Conservation (phyloP, 345 rosid species). For the Euphorbia pulcherrima region DNA sequence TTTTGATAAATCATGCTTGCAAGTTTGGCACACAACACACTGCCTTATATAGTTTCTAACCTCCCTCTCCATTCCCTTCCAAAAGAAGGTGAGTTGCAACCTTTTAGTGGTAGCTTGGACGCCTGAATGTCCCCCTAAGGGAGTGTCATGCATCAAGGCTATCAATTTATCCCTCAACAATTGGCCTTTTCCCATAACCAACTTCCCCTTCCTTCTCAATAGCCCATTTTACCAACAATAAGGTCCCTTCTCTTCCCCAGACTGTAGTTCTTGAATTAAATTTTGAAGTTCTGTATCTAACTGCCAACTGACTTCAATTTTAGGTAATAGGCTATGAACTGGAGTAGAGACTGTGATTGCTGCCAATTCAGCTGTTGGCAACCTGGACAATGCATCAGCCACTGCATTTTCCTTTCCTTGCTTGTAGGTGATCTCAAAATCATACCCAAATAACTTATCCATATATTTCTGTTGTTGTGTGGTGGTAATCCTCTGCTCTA, state of each 20-base stretch:
- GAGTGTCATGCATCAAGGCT: not conserved
- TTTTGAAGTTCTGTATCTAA: not conserved
- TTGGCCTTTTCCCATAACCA: not conserved
- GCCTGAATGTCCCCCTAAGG: not conserved
- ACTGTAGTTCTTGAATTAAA: not conserved
- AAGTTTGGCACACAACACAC: not conserved
- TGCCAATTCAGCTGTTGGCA: too few relatives aligned
- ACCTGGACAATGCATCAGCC: not conserved
- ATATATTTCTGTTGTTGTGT: not conserved
- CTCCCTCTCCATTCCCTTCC: not conserved
- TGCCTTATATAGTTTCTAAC: not conserved
- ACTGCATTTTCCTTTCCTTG: not conserved
- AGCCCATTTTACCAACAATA: too few relatives aligned
- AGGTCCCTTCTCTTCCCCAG: not conserved
- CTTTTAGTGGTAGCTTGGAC: not conserved
- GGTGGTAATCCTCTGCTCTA: not conserved
- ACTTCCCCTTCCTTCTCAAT: not conserved
- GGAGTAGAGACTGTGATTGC: not conserved
- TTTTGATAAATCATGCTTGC: not conserved
- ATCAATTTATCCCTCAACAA: not conserved
- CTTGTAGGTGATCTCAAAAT: not conserved
- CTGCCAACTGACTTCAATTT: not conserved
- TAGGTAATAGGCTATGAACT: not conserved
- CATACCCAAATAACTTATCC: not conserved
- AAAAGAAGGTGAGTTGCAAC: not conserved